Base-by-base conservation (phyloP, 805 yeast species). In the Pichia heedii region DNA sequence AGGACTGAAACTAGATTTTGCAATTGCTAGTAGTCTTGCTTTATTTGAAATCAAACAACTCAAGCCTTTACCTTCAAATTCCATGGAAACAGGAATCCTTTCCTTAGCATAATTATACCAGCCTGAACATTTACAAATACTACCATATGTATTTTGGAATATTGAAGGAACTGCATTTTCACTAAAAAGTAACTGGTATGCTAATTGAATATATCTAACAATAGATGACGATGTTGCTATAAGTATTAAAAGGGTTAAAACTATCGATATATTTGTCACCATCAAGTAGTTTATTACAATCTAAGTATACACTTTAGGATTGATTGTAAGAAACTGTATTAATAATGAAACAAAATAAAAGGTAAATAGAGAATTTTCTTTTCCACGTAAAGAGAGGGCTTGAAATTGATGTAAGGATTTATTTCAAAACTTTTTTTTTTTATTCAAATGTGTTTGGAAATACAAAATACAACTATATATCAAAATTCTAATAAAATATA, bases 31-130 rank as follows among this genome's bases (percentile, higher is more conserved):
- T 12, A 43, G 30, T 10, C 13, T 19, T 30, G 36, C 34, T 15
- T 39, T 43, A 19, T 40, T 32, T 5, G 27, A 22, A 6, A 12
- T n/a, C 22, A 43, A 39, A 32, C 46, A 43, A 10, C 16, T 24
- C 7, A 36, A 11, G 6, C 21, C 15, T n/a, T 15, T 13, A 6
- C 37, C 36, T 8, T 37, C 15, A 20, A 26, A 3, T 10, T 18
- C 7, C 2, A 8, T 13, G 8, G 22, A 15, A 13, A 15, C 11
- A 7, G 39, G 22, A 4, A 18, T 3, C 5, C 6, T n/a, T 21
- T 42, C 38, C 11, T 29, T 27, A 6, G n/a, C 11, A 15, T 27
- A 15, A 12, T 27, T 27, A 15, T 27, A 15, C 32, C 32, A 22
- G 4, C 29, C 40, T 1, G 36, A 7, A 21, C 46, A 43, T 30